phyloP scores from a whole-genome alignment of 768 basidiomycete genomes.

The Candolleomyces aberdarensis region DNA sequence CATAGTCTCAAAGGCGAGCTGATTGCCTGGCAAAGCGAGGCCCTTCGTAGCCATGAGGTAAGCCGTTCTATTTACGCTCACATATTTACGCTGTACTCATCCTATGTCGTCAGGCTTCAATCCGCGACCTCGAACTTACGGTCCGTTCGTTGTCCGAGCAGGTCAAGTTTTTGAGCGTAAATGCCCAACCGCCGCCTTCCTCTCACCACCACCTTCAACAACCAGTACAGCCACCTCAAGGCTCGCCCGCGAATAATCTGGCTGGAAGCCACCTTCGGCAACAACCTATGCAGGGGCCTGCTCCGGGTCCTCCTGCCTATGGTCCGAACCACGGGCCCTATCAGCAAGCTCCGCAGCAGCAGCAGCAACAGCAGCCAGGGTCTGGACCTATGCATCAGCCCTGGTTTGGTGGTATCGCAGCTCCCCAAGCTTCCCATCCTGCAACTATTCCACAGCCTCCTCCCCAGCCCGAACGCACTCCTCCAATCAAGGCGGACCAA shows the following conservation, averaged over 20 bases:
- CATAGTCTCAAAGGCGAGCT: conserved; percentile 77
- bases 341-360: conserved; percentile 27
- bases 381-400: conserved; percentile 40
- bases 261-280: conserved; percentile 15
- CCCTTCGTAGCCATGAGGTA: conserved; percentile 78
- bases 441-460: conserved; percentile 62
- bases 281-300: conserved; percentile 11
- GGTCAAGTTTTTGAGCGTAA: conserved; percentile 74
- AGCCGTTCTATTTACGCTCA: conserved; percentile 14
- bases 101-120: conserved; percentile 47
- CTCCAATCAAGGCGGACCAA: conserved; percentile 62
- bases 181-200: conserved; percentile 30
- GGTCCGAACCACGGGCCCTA: not conserved
- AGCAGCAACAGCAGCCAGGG: conserved; percentile 33
- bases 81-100: not conserved
- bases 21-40: conserved; percentile 76
- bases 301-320: conserved; percentile 1
- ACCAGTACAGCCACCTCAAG: conserved; percentile 1
- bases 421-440: conserved; percentile 81
- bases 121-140: conserved; percentile 78
- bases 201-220: conserved; percentile 34
- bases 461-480: conserved; percentile 42
- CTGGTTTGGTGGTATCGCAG: conserved; percentile 71
- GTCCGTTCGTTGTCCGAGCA: conserved; percentile 76
- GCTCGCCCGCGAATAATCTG: conserved; percentile 8